Evolutionary conservation across 495 filamentous ascomycete species (phyloP).

Genomic region (Daldinia caldariorum): DNA sequence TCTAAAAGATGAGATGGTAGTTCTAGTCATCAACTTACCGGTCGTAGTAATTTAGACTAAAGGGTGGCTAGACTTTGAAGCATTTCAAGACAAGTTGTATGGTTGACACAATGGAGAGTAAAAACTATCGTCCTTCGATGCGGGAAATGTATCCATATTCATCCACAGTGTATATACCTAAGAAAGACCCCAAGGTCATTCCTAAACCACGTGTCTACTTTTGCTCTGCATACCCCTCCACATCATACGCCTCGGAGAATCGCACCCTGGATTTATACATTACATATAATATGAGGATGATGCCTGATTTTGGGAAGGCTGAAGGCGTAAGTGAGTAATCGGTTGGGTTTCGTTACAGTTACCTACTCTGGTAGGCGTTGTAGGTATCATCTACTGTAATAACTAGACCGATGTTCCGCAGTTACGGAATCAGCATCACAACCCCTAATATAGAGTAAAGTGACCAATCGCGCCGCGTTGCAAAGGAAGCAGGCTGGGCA

Average conservation of each 20-base stretch:
- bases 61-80: background rate
- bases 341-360: background rate
- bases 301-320: background rate
- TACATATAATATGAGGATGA: background rate
- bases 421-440: background rate
- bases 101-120: background rate
- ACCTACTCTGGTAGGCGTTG: background rate
- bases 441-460: background rate
- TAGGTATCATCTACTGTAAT: background rate
- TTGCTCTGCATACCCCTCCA: background rate
- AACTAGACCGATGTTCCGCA: background rate
- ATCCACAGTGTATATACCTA: background rate
- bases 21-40: constrained; percentile 1
- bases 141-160: background rate
- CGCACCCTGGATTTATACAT: background rate
- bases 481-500: constrained; percentile 4
- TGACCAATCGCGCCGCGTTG: constrained; percentile 9
- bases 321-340: background rate
- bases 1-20: background rate
- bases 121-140: background rate
- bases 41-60: constrained; percentile 5
- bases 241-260: background rate
- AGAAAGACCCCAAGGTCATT: background rate
- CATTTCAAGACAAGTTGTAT: constrained; percentile 4
- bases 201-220: background rate